Evolutionary conservation across 768 basidiomycete species (phyloP), one percentile per base, ranked within the genome.

Genomic region (Boletus rubroflammeus): DNA sequence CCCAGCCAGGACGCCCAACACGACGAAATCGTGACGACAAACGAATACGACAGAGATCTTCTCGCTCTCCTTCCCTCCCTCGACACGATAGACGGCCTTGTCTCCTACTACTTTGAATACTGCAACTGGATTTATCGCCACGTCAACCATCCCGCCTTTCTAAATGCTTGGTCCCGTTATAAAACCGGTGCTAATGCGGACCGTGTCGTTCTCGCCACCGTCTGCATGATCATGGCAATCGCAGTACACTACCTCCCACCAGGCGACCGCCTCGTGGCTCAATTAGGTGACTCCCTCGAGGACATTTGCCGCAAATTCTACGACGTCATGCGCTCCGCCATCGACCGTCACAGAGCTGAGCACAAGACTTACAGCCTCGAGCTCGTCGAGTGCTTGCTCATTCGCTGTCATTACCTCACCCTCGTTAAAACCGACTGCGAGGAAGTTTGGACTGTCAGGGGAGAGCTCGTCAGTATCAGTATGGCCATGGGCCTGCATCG

Each of bases 121-220:
- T 90, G 88, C 78, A 90, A 88, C 69, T 93, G 90, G 90, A 82
- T 91, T 49, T 89, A 90, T 70, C 83, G 87, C 38, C 85, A 89
- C 65, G 80, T 92, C 55, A 85, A 90, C 68, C 78, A 84, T 50
- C 53, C 72, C 2, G 74, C 82, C 14, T 88, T 92, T 65, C 71
- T 72, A 11, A 70, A 75, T 26, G 82, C 84, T 21, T 93, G 89
- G 90, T 76, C 80, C 29, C 82, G 81, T 28, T 91, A 86, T 76
- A 91, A 90, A 67, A 78, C 73, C 32, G 88, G 87, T 32, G 66
- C 73, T 39, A 80, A 76, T 32, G 76, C 83, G 13, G 88, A 89
- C 65, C 84, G 88, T 53, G 67, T 88, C 57, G 77, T 83, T 46
- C 78, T 93, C 40, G 81, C 85, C 2, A 88, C 86, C 7, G 82